Percentiles rank a stretch among this genome's conserved stretches.
phyloP scores from a whole-genome alignment of 805 yeast genomes.

The Spathaspora hagerdaliae region DNA sequence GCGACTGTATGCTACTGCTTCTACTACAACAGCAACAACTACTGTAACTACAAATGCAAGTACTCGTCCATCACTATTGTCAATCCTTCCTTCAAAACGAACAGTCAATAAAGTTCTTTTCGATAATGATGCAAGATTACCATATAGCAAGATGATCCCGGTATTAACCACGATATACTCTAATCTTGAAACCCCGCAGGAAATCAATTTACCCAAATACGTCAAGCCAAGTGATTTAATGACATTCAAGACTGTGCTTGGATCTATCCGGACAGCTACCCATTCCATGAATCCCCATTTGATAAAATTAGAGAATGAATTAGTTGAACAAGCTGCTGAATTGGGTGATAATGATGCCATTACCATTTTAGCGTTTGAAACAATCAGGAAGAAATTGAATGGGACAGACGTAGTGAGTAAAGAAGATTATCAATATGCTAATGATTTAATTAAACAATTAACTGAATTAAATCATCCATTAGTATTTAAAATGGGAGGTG shows the following conservation, averaged over 20 bases:
- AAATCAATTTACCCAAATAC: conserved; percentile 40
- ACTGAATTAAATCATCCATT: conserved; percentile 64
- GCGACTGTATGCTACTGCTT: background rate
- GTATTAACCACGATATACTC: conserved; percentile 50
- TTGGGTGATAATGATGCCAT: conserved; percentile 80
- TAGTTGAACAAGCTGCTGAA: conserved; percentile 83
- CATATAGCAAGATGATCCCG: conserved; percentile 51
- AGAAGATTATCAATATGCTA: conserved; percentile 65
- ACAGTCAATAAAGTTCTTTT: conserved; percentile 57
- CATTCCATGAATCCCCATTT: conserved; percentile 55
- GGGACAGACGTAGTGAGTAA: conserved; percentile 11
- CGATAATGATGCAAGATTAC: conserved; percentile 59
- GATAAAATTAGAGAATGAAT: conserved; percentile 60
- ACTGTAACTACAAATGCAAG: conserved; percentile 4
- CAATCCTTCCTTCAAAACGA: conserved; percentile 54
- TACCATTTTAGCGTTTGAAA: conserved; percentile 65
- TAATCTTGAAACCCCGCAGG: conserved; percentile 37
- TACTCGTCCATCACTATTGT: conserved; percentile 20
- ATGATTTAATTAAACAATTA: conserved; percentile 52
- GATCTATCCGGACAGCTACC: conserved; percentile 56
- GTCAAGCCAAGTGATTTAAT: conserved; percentile 57
- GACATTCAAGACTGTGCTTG: conserved; percentile 63
- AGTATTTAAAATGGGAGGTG: conserved; percentile 76
- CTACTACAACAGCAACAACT: conserved; percentile 2
- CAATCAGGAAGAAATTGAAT: conserved; percentile 31